Evolutionary conservation across 2,329 filamentous ascomycete species (phyloP), one percentile per base, ranked within the genome.

Genomic region (Aspergillus novoparasiticus): DNA sequence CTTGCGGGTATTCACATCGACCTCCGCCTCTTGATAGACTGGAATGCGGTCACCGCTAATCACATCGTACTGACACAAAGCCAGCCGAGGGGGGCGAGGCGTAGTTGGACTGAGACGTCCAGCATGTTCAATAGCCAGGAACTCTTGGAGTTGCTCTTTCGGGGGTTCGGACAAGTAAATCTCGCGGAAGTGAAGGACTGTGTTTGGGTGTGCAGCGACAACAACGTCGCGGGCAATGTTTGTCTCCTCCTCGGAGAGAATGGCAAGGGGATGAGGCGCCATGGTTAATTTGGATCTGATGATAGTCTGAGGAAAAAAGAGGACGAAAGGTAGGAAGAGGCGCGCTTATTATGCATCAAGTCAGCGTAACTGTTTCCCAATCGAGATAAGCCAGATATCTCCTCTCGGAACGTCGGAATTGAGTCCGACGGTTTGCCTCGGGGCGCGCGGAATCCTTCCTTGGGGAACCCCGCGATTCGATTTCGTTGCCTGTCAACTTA

Each of bases 41-140:
- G 83, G 83, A 8, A 83, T 75, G 48, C 81, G 83, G 48, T 85
- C 82, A 6, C 73, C 69, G 1, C 84, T 82, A 61, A 87, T 81
- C 56, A 87, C 80, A 73, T 85, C 85, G 75, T 87, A 89, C 66
- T 84, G 81, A 39, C 84, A 83, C 51, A 83, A 79, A 2, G 85
- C 86, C 57, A 84, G 69, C 34, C 85, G 79, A 9, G 81, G 76
- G 16, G 84, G 84, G 2, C 80, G 76, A 16, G 79, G 79, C 2
- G 80, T 81, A 2, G 75, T 73, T 19, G 74, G 71, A 26, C 75
- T 76, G 46, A 80, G 59, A n/a, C 75, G 73, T 21, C 78, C 78
- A 23, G 78, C 78, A 59, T 85, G 82, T 65, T 85, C 83, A 3
- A 82, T 72, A 0, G 79, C 78, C 4, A 86, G 77, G 63, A 82